Base-by-base conservation (phyloP, 441 rosid genomes). In the Bocquillonia castaneifolia region DNA sequence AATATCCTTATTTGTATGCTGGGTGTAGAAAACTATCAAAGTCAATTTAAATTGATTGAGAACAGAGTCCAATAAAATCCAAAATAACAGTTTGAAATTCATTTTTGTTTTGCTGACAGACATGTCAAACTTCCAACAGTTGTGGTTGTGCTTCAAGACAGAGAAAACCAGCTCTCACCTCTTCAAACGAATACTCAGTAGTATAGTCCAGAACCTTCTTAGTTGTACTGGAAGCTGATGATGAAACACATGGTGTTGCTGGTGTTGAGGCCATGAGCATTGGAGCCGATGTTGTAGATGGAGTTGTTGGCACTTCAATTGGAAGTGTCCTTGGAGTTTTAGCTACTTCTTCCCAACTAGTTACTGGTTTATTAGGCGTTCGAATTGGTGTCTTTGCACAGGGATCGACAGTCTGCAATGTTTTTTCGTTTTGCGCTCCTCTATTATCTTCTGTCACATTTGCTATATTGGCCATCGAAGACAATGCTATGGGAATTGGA, bases 101-200 rank as follows among this genome's bases (percentile, higher is more conserved):
- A 4, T 20, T 32, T 5, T 31, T 12, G 13, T 25, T 63, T 22
- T 50, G 50, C 47, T 5, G 39, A 64, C n/a, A 18, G 23, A 54
- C n/a, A n/a, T n/a, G 17, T 45, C 52, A 61, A 37, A 60, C 39
- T 61, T 17, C 63, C 10, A 51, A 18, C 39, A 32, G 23, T 26
- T 10, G 32, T 40, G 51, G 18, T 31, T 61, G 62, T 59, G 51
- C 36, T 36, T 63, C 47, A n/a, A 67, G 72, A 68, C 64, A 34
- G 18, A 70, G 6, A 36, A 82, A 80, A 40, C 86, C 89, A 51
- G 87, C 90, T 73, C 93, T 82, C 23, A 76, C 59, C 78, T 91
- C 93, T 78, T 89, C 93, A 59, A 88, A 84, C 5, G 93, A 87
- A 81, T 80, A 85, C 32, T 87, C 90, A 36, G 74, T n/a, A n/a